Evolutionary conservation across 139 green algal genomes (phyloP).

Genomic region (Axilococcus clingmanii): DNA sequence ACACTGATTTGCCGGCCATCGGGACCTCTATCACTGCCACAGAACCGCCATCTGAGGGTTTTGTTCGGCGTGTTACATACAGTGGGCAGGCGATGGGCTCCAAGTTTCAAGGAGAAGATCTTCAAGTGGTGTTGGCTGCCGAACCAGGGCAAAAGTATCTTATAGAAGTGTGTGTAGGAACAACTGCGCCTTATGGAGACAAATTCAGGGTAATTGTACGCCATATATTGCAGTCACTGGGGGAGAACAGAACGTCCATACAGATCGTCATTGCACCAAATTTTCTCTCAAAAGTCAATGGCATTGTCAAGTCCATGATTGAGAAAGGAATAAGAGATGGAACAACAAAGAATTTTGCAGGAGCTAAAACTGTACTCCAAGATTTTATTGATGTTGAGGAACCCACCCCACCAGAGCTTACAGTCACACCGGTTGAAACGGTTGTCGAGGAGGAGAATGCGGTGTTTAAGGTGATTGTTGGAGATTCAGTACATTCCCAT

Average conservation of each 20-base stretch:
- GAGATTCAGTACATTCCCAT: too few species aligned
- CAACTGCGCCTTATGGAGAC: conserved; percentile 39
- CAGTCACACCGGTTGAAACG: background rate
- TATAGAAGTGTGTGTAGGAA: conserved; percentile 26
- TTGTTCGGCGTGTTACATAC: too few species aligned
- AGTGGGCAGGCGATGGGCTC: too few species aligned
- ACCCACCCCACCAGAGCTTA: background rate
- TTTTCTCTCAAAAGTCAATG: conserved; percentile 28
- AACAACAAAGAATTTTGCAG: conserved; percentile 8
- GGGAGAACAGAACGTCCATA: background rate
- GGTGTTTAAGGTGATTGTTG: too few species aligned
- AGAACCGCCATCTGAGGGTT: too few species aligned
- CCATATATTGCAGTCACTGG: background rate
- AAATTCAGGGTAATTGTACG: conserved; percentile 23
- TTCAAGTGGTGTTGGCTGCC: conserved; percentile 13
- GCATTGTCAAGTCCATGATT: conserved; percentile 27
- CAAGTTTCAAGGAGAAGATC: conserved; percentile 33
- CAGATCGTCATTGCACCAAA: conserved; percentile 14
- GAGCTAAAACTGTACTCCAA: background rate
- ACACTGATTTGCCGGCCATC: too few species aligned
- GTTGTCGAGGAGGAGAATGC: background rate
- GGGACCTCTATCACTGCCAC: too few species aligned
- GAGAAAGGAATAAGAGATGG: conserved; percentile 22
- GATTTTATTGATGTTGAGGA: too few species aligned
- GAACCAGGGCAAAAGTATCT: conserved; percentile 10